These are phyloP conservation scores for Corchorus capsularis DNA, from an alignment of 345 rosid genomes.

Conservation along the genomic window DNA sequence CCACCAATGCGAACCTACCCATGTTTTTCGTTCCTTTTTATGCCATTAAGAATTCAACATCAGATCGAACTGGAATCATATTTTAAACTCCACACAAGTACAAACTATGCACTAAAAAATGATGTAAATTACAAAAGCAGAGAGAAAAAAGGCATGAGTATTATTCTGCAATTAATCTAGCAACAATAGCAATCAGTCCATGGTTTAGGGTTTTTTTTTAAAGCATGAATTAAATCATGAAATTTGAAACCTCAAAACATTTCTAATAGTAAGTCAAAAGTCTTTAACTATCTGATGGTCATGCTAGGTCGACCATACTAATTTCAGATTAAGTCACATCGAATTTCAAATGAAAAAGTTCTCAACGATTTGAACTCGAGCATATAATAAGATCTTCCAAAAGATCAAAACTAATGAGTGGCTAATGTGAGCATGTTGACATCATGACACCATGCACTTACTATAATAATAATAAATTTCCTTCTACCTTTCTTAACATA, in stretches of 20 bases:
- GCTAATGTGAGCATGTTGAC: neutral
- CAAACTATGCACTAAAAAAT: neutral
- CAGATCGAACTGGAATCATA: neutral
- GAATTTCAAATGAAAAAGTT: too few species aligned
- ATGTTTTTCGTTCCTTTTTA: neutral
- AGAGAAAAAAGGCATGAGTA: neutral
- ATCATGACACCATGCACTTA: neutral
- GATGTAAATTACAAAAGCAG: neutral
- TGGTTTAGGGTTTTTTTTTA: neutral
- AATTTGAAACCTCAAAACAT: too few species aligned
- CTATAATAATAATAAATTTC: too few species aligned
- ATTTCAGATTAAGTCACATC: too few species aligned
- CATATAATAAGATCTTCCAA: neutral
- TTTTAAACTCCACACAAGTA: neutral
- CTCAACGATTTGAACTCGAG: too few species aligned
- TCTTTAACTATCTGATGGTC: too few species aligned
- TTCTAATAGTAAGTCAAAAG: too few species aligned
- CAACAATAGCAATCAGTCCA: neutral
- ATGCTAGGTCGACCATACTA: too few species aligned
- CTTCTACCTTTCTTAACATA: neutral
- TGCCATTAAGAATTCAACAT: neutral
- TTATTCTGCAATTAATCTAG: neutral
- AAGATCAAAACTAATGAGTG: neutral
- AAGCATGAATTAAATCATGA: too few species aligned
- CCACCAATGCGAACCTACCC: neutral